Conservation (phyloP, 768 basidiomycete genomes). For the Mycena indigotica region DNA sequence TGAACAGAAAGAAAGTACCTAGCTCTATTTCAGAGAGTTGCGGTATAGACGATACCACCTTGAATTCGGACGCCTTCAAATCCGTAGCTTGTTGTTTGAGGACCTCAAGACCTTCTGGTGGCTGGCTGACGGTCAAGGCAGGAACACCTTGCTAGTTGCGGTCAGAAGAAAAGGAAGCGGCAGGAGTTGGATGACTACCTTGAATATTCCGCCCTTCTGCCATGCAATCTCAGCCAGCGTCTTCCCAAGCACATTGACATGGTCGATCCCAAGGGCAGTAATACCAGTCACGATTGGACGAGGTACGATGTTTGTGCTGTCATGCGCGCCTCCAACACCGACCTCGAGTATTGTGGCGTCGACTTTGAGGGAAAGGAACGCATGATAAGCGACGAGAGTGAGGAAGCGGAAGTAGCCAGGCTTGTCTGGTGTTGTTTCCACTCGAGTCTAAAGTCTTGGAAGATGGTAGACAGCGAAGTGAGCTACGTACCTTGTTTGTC, state of each 20-base stretch:
- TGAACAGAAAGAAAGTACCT: conserved; percentile 42
- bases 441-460: conserved; percentile 43
- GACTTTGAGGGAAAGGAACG: conserved; percentile 80
- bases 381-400: conserved; percentile 89
- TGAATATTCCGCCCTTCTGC: conserved; percentile 98
- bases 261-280: conserved; percentile 90
- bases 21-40: conserved; percentile 58
- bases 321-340: conserved; percentile 91
- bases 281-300: conserved; percentile 88
- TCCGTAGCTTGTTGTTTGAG: conserved; percentile 69
- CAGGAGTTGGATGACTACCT: conserved; percentile 47
- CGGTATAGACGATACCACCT: conserved; percentile 55
- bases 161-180: neutral
- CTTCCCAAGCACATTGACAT: conserved; percentile 83
- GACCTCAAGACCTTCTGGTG: conserved; percentile 64
- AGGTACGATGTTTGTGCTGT: conserved; percentile 95
- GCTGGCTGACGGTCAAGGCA: conserved; percentile 83
- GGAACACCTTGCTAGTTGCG: conserved; percentile 68
- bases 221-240: conserved; percentile 87
- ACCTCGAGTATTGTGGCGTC: conserved; percentile 95
- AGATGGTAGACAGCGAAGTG: neutral
- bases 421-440: conserved; percentile 61
- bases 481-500: conserved; percentile 54
- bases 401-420: conserved; percentile 94
- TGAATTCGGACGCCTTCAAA: conserved; percentile 71